These are phyloP conservation scores for Plenodomus lindquistii DNA, from an alignment of 2,329 filamentous ascomycete genomes.

Conservation along the genomic window DNA sequence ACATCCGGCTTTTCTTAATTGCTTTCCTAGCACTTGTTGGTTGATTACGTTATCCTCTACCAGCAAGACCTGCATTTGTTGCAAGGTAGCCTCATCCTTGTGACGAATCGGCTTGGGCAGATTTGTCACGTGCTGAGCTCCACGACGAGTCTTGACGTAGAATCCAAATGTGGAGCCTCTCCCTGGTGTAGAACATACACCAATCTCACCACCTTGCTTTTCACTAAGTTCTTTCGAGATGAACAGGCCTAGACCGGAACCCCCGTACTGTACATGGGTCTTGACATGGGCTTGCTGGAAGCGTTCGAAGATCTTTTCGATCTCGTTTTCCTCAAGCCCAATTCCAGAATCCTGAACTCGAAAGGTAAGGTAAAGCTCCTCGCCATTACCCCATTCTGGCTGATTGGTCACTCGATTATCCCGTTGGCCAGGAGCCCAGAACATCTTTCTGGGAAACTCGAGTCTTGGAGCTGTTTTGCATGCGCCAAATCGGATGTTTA, in stretches of 20 bases:
- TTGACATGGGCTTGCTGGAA: conserved; percentile 31
- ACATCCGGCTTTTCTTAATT: background rate
- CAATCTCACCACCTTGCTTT: conserved; percentile 78
- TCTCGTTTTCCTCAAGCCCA: conserved; percentile 10
- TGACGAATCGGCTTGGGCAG: background rate
- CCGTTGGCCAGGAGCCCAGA: background rate
- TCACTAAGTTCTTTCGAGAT: conserved; percentile 80
- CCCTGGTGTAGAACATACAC: conserved; percentile 68
- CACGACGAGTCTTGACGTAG: background rate
- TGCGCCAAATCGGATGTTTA: conserved; percentile 11
- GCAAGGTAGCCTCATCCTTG: background rate
- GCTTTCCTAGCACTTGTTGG: conserved; percentile 1
- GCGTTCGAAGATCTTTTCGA: conserved; percentile 22
- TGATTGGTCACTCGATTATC: background rate
- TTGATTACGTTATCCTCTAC: conserved; percentile 7
- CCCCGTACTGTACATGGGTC: conserved; percentile 64
- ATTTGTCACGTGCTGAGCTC: background rate
- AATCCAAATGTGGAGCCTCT: conserved; percentile 71
- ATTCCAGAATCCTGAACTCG: conserved; percentile 9
- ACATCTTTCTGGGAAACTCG: background rate
- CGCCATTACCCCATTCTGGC: conserved; percentile 8
- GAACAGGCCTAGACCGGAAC: conserved; percentile 77
- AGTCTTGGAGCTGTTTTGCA: conserved; percentile 6
- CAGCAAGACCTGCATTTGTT: background rate
- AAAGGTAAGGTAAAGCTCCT: conserved; percentile 13